Conservation (phyloP, 2,329 filamentous ascomycete species). For the Neopestalotiopsis clavispora region DNA sequence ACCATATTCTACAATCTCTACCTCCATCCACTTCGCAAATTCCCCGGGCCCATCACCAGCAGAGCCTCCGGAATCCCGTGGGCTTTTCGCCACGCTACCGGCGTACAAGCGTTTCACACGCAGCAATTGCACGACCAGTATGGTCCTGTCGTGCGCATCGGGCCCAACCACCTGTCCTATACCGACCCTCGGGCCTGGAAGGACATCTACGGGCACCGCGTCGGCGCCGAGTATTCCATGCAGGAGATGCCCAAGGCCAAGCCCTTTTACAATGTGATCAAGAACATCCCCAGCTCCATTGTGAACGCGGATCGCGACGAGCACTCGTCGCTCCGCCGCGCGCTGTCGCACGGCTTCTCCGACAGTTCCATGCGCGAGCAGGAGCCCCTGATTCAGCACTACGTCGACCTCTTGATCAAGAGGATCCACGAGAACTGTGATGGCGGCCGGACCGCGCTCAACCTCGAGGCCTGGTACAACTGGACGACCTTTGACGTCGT, state of each 20-base stretch:
- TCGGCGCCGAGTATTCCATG: constrained; percentile 26
- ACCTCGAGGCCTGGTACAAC: constrained; percentile 44
- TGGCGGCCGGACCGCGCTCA: constrained; percentile 28
- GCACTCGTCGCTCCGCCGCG: constrained; percentile 33
- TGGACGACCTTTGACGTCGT: constrained; percentile 36
- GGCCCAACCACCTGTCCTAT: constrained; percentile 36
- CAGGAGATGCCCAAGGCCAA: constrained; percentile 30
- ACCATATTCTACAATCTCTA: constrained; percentile 33
- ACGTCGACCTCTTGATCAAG: constrained; percentile 45
- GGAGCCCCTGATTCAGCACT: constrained; percentile 39
- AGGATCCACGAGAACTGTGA: constrained; percentile 39
- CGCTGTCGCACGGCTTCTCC: constrained; percentile 36
- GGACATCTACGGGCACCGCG: constrained; percentile 39
- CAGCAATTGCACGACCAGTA: constrained; percentile 31
- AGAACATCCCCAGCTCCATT: constrained; percentile 29
- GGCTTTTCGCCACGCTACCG: constrained; percentile 26
- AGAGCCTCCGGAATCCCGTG: constrained; percentile 30
- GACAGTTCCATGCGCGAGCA: constrained; percentile 34
- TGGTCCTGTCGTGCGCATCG: constrained; percentile 28
- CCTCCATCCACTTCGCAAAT: constrained; percentile 33
- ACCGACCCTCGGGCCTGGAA: constrained; percentile 35
- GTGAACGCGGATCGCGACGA: constrained; percentile 35
- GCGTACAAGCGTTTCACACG: constrained; percentile 28
- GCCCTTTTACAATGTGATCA: constrained; percentile 24
- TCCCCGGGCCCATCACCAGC: constrained; percentile 30